phyloP scores from a whole-genome alignment of 345 rosid species.

The Stellera chamaejasme region DNA sequence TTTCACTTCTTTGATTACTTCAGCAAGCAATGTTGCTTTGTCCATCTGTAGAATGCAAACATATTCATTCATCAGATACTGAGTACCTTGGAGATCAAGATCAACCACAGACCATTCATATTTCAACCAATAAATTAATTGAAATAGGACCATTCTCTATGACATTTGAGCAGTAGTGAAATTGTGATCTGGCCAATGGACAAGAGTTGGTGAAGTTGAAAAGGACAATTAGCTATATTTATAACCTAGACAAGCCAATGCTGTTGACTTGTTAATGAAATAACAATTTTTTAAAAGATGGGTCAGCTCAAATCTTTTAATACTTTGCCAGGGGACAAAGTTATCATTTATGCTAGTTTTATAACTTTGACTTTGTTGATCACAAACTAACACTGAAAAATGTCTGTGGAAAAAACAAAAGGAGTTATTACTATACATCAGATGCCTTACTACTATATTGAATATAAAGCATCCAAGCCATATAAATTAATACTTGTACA shows the following conservation, averaged over 20 bases:
- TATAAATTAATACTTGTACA: neutral
- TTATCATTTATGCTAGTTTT: neutral
- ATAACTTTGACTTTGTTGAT: constrained; percentile 7
- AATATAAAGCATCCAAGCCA: constrained; percentile 6
- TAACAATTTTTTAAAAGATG: too few relatives aligned
- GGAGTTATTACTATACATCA: neutral
- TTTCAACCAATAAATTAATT: neutral
- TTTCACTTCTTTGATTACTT: constrained; percentile 42
- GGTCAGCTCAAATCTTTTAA: too few relatives aligned
- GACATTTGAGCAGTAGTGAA: too few relatives aligned
- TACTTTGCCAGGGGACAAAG: too few relatives aligned
- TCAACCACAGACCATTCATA: neutral
- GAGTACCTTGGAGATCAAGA: neutral
- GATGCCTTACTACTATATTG: constrained; percentile 5
- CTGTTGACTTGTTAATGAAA: too few relatives aligned
- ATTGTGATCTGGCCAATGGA: too few relatives aligned
- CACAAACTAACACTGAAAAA: constrained; percentile 3
- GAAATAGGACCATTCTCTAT: too few relatives aligned
- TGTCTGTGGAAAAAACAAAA: neutral
- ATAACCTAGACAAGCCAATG: too few relatives aligned
- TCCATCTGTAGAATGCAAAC: constrained; percentile 38
- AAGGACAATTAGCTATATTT: too few relatives aligned
- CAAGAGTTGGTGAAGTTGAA: too few relatives aligned
- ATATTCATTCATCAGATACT: neutral
- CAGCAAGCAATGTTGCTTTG: constrained; percentile 67